Evolutionary conservation across 257 asterid genomes (phyloP), one percentile per base, ranked within the genome.

Genomic region (Salvia hispanica): DNA sequence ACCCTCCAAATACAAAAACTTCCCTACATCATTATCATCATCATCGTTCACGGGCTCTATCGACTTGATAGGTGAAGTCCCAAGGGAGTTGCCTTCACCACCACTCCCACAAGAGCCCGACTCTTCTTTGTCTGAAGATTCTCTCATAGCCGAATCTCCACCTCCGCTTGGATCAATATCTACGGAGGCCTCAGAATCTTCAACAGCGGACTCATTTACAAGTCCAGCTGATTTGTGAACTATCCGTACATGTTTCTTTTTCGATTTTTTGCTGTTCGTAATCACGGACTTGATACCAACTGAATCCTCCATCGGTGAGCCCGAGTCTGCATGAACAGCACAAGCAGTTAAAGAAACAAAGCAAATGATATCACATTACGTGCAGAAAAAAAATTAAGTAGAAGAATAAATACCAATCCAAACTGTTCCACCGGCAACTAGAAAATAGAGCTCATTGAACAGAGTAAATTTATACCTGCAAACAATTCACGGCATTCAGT

Each of bases 371-470:
- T 7, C 21, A 13, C 56, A 6, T 15, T 0, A 25, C 1, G 31
- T 2, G 31, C 31, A 25, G 3, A 0, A 25, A 55, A 11, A 53
- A 46, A 72, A 71, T 18, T 44, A 61, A 58, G 28, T 2, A 70
- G 72, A 76, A 66, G 70, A 39, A 72, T 45, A 67, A 64, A 56
- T 85, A 94, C 99, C 99, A 37, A 89, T 89, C 99, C 99, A 94
- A 69, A 94, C 95, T 52, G 99, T 94, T 56, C 99, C 99, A 40
- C 99, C 99, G 31, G 99, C 87, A 48, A 94, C 98, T 78, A 94
- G 89, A 79, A 94, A 94, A 76, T 94, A 94, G 50, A 94, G 96
- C 92, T 94, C 99, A 39, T 94, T 94, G 78, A 94, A 94, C 77
- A 94, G 81, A 55, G 99, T 94, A 75, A 94, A 94, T 73, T 86